phyloP scores from a whole-genome alignment of 768 basidiomycete species.

The Tulasnella sp. region DNA sequence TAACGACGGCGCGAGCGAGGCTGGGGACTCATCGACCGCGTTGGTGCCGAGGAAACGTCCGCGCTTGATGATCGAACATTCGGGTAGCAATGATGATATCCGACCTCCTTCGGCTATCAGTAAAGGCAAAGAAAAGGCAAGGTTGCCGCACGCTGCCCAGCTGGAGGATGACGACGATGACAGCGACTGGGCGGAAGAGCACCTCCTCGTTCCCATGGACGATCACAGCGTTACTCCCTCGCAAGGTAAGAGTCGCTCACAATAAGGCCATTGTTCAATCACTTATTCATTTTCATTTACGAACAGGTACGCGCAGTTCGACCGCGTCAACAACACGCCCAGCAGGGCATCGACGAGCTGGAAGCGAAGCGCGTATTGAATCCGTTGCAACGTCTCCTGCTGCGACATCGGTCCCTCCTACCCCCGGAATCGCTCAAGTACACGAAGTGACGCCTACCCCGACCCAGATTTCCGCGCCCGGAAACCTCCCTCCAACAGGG shows the following conservation, averaged over 20 bases:
- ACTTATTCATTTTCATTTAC: neutral
- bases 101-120: neutral
- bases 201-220: conserved; percentile 21
- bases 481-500: neutral
- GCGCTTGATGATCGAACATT: conserved; percentile 59
- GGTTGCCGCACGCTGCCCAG: neutral
- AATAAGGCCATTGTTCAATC: neutral
- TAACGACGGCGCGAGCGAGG: neutral
- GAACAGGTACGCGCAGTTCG: neutral
- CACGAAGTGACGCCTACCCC: neutral
- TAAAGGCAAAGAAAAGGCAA: conserved; percentile 23
- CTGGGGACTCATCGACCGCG: conserved; percentile 35
- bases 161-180: conserved; percentile 20
- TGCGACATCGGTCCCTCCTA: neutral
- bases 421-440: neutral
- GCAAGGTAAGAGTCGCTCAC: neutral
- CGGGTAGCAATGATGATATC: conserved; percentile 20
- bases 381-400: neutral
- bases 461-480: neutral
- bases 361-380: neutral
- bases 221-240: neutral
- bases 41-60: conserved; percentile 39
- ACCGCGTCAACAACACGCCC: neutral
- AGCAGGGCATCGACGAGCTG: neutral
- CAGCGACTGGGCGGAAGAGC: conserved; percentile 30